Evolutionary conservation across 768 basidiomycete species (phyloP).

Genomic region (Lactifluus piperatus): DNA sequence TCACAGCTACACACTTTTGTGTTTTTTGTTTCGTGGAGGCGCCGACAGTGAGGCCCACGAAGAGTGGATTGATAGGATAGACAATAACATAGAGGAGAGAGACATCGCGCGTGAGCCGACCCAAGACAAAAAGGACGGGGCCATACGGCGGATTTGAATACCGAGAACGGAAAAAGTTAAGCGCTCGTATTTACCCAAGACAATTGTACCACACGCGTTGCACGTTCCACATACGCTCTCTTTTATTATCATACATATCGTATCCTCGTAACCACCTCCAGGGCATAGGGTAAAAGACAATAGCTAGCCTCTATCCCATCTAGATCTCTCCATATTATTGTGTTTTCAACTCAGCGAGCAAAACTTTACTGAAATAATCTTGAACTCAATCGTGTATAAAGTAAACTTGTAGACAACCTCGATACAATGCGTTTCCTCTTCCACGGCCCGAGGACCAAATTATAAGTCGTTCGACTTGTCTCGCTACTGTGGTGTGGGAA

Average conservation of each 20-base stretch:
- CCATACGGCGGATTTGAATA: conserved; percentile 1
- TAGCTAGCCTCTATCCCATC: too few relatives aligned
- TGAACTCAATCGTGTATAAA: neutral
- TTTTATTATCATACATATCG: neutral
- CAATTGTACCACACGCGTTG: conserved; percentile 7
- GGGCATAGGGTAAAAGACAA: neutral
- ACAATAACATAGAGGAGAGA: conserved; percentile 14
- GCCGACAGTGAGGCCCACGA: neutral
- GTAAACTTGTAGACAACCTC: too few relatives aligned
- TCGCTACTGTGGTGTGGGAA: too few relatives aligned
- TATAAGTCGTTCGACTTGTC: too few relatives aligned
- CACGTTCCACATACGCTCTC: neutral
- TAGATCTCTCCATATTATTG: neutral
- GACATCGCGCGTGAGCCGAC: conserved; percentile 9
- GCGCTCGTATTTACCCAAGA: conserved; percentile 2
- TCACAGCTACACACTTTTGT: conserved; percentile 1
- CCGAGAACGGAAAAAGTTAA: conserved; percentile 1
- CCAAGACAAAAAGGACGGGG: conserved; percentile 19
- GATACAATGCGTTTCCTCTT: neutral
- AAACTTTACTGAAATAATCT: too few relatives aligned
- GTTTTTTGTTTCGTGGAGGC: conserved; percentile 11
- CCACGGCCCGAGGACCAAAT: neutral
- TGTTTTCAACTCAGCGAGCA: neutral
- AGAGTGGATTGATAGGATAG: neutral
- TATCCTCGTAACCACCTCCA: too few relatives aligned